Conservation (phyloP, 164 flowering plant genomes). For the Nymphaea thermarum region DNA sequence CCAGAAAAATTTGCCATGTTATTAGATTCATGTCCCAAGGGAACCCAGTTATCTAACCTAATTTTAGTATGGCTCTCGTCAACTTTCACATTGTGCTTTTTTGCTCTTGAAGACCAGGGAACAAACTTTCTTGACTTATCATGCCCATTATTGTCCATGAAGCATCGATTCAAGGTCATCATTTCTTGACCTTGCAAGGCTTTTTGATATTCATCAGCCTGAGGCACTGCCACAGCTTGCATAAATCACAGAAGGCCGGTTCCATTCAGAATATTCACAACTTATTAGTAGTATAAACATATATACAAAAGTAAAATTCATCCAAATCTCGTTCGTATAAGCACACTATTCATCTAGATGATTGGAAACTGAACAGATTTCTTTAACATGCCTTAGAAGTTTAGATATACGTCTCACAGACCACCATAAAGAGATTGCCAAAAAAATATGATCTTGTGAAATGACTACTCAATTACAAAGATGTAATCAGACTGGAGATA, state of each 20-base stretch:
- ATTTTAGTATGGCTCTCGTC: constrained; percentile 3
- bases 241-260: no score
- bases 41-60: constrained; percentile 9
- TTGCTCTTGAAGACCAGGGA: constrained; percentile 5
- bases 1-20: constrained; percentile 1
- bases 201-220: constrained; percentile 12
- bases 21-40: constrained; percentile 7
- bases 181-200: constrained; percentile 59
- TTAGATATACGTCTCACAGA: constrained; percentile 8
- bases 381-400: constrained; percentile 5
- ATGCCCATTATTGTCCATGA: constrained; percentile 1
- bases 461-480: no score
- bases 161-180: constrained; percentile 4
- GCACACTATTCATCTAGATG: no score
- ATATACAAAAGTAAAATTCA: no score
- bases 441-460: no score
- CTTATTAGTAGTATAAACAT: no score
- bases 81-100: not conserved
- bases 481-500: not conserved
- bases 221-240: no score
- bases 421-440: constrained; percentile 5
- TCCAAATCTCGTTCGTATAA: no score
- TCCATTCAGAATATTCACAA: no score
- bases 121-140: constrained; percentile 7
- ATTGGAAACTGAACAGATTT: no score